phyloP scores from a whole-genome alignment of 2,329 filamentous ascomycete species.

The Sporothrix luriei region DNA sequence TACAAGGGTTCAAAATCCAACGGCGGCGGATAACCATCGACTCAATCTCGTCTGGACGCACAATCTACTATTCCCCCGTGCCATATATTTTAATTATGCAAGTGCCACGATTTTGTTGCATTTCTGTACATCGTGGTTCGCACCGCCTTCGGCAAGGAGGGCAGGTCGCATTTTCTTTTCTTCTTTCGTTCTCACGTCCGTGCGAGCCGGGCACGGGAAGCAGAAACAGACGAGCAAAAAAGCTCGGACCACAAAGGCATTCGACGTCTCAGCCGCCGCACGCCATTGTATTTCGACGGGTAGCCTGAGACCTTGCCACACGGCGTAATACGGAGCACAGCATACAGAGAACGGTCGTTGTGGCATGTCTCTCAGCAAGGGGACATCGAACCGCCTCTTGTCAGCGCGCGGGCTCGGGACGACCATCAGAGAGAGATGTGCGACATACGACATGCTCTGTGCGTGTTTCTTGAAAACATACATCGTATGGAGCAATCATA shows the following conservation, averaged over 20 bases:
- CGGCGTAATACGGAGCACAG: too few relatives aligned
- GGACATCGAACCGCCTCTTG: neutral
- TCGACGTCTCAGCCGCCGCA: slow-evolving; percentile 16
- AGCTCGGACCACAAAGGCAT: neutral
- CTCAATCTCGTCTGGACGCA: neutral
- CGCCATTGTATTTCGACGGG: neutral
- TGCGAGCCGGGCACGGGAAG: neutral
- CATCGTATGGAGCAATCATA: too few relatives aligned
- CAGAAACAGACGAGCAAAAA: neutral
- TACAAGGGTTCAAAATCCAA: neutral
- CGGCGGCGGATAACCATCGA: neutral
- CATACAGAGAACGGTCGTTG: neutral
- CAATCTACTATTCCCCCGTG: neutral
- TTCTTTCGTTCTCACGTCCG: neutral
- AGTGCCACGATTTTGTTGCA: neutral
- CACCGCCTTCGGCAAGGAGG: slow-evolving; percentile 9
- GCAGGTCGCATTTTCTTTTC: slow-evolving; percentile 6
- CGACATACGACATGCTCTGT: neutral
- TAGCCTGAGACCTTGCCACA: neutral
- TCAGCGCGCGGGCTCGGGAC: neutral
- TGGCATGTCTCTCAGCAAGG: slow-evolving; percentile 8
- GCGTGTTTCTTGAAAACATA: neutral
- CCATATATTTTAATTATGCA: neutral
- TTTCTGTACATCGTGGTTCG: neutral
- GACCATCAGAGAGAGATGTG: neutral